Base-by-base conservation (phyloP, 257 asterid species). In the Rubia yunnanensis region DNA sequence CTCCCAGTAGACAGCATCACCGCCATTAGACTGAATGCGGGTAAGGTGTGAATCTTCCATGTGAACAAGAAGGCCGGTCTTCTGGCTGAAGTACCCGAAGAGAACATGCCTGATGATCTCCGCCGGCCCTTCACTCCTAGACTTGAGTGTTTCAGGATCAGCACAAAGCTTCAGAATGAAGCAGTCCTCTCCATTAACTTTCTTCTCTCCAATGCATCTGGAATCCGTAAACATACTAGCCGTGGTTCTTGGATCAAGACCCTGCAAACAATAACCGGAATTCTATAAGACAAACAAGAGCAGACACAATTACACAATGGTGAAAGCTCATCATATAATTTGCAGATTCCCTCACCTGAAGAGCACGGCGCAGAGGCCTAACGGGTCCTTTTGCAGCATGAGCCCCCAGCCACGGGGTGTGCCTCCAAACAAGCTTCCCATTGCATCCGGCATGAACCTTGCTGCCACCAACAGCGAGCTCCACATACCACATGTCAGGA, bases 1-100 rank as follows among this genome's bases (percentile, higher is more conserved):
- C 70, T 94, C 97, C 99, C 99, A 94, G 80, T 94, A 94, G n/a
- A 86, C 92, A 1, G 92, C 95, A n/a, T 94, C 97, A 0, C 91
- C 95, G 1, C 96, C 97, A 20, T 85, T 88, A 18, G 97, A 79
- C 66, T 90, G 99, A 76, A 94, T 88, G 7, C 99, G 86, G 53
- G 99, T 94, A 15, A 94, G 97, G 71, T 90, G 96, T 0, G 99
- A 94, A 79, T 94, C 99, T 81, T 94, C 99, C 83, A 90, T 86
- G 81, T 88, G 92, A 50, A 90, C 82, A 23, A 94, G 94, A 69
- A 87, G 89, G 23, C 99, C 99, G 0, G 96, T 84, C 75, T 83
- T 90, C 65, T 94, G 99, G 80, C 99, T 94, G 83, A 94, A 94
- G 83, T 94, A 94, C 58, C 99, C 97, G 57, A 88, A 94, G 65